Evolutionary conservation across 1,284 basidiomycete genomes (phyloP).

Genomic region (Tylopilus microsporus): DNA sequence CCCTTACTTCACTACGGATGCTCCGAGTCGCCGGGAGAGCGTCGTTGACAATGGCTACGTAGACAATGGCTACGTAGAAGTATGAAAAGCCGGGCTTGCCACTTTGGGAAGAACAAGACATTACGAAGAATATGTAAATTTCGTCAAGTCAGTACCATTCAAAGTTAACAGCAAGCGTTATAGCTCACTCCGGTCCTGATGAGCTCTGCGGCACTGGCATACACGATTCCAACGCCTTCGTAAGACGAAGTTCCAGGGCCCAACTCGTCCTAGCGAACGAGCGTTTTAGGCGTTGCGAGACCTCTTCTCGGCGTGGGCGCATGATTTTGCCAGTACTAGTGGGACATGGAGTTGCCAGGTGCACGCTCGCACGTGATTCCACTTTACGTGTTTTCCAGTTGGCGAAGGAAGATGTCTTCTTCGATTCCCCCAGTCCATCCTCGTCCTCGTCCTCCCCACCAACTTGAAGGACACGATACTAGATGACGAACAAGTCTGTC

Average conservation of each 20-base stretch:
- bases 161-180: not conserved
- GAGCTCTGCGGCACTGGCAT: constrained; percentile 87
- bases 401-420: constrained; percentile 95
- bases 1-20: constrained; percentile 68
- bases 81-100: not conserved
- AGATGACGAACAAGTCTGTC: no score
- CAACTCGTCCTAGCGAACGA: constrained; percentile 89
- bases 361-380: no score
- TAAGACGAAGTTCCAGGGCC: constrained; percentile 81
- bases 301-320: constrained; percentile 39
- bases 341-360: no score
- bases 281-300: constrained; percentile 65
- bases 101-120: constrained; percentile 43
- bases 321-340: no score
- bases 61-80: constrained; percentile 49
- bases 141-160: constrained; percentile 1
- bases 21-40: constrained; percentile 53
- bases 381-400: constrained; percentile 76
- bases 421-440: constrained; percentile 71
- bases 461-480: constrained; percentile 59
- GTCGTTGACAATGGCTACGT: constrained; percentile 64
- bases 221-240: constrained; percentile 86
- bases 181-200: constrained; percentile 62
- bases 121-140: constrained; percentile 81
- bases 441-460: constrained; percentile 90